Conservation (phyloP, 352 stramenopile genomes). For the Aphanomyces euteiches region DNA sequence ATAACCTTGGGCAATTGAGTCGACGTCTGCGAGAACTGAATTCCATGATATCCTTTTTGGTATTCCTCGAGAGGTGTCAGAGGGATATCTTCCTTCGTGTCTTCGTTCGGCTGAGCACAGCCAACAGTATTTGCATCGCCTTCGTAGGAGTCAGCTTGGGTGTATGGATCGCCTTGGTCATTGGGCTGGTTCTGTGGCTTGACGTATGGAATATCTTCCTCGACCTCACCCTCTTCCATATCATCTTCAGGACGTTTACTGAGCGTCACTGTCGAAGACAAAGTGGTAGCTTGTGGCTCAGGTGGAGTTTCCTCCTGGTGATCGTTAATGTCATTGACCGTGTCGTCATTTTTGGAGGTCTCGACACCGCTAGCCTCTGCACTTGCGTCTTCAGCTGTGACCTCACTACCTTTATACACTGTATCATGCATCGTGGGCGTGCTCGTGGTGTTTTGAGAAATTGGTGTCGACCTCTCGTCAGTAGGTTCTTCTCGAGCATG, state of each 20-base stretch:
- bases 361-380: neutral
- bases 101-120: neutral
- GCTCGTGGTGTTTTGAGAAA: too few species aligned
- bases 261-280: neutral
- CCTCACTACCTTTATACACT: neutral
- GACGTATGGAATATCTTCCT: constrained; percentile 21
- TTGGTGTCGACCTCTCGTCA: too few species aligned
- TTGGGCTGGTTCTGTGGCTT: neutral
- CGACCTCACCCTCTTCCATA: constrained; percentile 22
- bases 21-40: constrained; percentile 8
- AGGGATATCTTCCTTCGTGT: neutral
- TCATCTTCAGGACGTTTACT: neutral
- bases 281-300: neutral
- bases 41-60: constrained; percentile 15
- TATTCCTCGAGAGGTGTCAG: constrained; percentile 17
- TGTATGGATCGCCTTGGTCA: neutral
- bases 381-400: neutral
- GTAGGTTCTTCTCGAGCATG: too few species aligned
- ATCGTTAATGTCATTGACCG: neutral
- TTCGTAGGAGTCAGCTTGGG: constrained; percentile 1
- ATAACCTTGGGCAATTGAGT: constrained; percentile 20
- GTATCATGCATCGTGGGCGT: neutral
- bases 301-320: neutral
- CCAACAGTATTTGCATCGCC: neutral
- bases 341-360: neutral